Base-by-base conservation (phyloP, 306 rosid genomes). In the Abrus precatorius region DNA sequence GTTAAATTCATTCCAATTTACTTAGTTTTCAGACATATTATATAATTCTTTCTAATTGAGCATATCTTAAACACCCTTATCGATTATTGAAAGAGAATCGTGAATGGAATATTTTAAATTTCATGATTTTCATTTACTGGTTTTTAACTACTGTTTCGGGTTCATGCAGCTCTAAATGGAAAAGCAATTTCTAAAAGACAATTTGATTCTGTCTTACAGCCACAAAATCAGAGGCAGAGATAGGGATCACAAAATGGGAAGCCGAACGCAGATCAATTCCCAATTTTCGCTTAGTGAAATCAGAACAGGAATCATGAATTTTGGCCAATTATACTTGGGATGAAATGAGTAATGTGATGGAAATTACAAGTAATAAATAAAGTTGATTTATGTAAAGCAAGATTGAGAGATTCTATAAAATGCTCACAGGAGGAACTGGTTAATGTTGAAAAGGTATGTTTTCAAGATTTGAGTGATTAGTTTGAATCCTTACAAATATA, bases 81-180 rank as follows among this genome's bases (percentile, higher is more conserved):
- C 20, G 20, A 20, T 20, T 20, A 20, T 20, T 20, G 20, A 20
- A 20, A 20, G 20, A 20, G 20, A 20, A 48, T 0, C 3, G 11
- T 48, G 53, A 28, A 13, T 3, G n/a, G 14, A 53, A 20, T 57
- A 32, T 30, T 32, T 65, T 30, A 20, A 66, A 14, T 68, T 29
- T 69, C 59, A 47, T 9, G 10, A 69, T 29, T 69, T 47, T 29
- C 55, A 12, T 2, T 8, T 14, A 47, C 57, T 54, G 9, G 40
- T 28, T 69, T 5, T 49, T 48, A 48, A 48, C 60, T 20, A 47
- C 48, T 29, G 27, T 57, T 11, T 56, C 11, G 28, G 28, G 56
- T 28, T 74, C 41, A 40, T 38, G 11, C 66, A 56, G 78, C 12
- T 27, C 78, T 5, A 56, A 41, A 57, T 56, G 54, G 41, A 56